phyloP scores from a whole-genome alignment of 1,139 yeast genomes.

The Ogataea hybrid region DNA sequence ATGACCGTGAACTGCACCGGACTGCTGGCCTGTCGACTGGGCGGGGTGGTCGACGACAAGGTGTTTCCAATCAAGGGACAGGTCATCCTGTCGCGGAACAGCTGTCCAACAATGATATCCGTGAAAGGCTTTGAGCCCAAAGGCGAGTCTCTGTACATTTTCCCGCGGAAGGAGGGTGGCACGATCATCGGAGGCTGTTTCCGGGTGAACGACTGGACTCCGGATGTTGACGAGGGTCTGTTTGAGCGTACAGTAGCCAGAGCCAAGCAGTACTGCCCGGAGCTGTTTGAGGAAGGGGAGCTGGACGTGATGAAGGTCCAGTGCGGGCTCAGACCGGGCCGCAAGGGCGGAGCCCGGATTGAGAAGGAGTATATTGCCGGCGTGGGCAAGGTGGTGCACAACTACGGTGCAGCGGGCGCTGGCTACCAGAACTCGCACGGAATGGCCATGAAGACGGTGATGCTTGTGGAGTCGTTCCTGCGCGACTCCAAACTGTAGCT shows the following conservation, averaged over 20 bases:
- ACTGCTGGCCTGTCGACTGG: constrained; percentile 38
- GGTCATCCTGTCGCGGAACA: constrained; percentile 40
- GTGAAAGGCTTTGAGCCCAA: constrained; percentile 33
- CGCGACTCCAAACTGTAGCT: constrained; percentile 6
- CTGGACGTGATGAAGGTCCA: constrained; percentile 42
- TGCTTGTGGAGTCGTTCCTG: constrained; percentile 18
- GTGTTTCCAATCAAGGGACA: constrained; percentile 47
- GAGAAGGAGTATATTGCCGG: constrained; percentile 24
- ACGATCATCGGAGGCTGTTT: constrained; percentile 52
- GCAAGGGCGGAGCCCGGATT: constrained; percentile 42
- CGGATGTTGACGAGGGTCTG: constrained; percentile 37
- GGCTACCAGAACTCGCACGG: constrained; percentile 45
- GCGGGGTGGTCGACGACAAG: constrained; percentile 34
- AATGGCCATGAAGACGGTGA: constrained; percentile 34
- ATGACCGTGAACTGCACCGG: constrained; percentile 51
- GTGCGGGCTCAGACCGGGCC: constrained; percentile 50
- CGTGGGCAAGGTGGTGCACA: constrained; percentile 35
- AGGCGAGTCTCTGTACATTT: constrained; percentile 43
- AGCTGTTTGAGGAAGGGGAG: constrained; percentile 35
- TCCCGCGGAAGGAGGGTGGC: constrained; percentile 58
- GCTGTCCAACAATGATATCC: constrained; percentile 22
- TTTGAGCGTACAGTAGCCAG: constrained; percentile 39
- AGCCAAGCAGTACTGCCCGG: constrained; percentile 45
- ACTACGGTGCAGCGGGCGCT: constrained; percentile 54
- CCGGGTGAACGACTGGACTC: constrained; percentile 27